Conservation (phyloP, 331 rosid genomes). For the Malus hybrid region DNA sequence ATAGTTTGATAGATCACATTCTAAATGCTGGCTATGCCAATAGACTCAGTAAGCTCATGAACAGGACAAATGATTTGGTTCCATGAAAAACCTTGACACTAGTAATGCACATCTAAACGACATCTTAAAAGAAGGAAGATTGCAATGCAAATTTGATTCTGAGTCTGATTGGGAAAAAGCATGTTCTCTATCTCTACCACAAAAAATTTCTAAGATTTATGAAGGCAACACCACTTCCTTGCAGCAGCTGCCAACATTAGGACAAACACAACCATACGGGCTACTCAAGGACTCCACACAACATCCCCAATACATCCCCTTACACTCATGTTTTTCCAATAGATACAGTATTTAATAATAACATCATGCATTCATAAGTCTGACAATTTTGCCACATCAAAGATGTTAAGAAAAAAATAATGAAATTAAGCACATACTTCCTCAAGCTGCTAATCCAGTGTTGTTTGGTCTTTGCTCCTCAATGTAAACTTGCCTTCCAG, state of each 20-base stretch:
- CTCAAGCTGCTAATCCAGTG: constrained; percentile 39
- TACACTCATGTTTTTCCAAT: neutral
- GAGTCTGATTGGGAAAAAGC: neutral
- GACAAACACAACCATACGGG: neutral
- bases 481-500: constrained; percentile 79
- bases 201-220: neutral
- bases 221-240: neutral
- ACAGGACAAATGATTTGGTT: neutral
- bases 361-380: neutral
- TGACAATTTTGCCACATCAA: neutral
- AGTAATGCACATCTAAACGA: too few species aligned
- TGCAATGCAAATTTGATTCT: neutral
- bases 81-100: neutral
- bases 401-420: neutral
- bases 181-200: neutral
- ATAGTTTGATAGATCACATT: neutral
- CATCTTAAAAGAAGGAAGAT: too few species aligned
- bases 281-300: neutral
- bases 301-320: neutral
- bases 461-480: constrained; percentile 89
- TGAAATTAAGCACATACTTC: constrained; percentile 53
- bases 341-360: neutral
- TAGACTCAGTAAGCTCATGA: neutral
- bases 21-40: neutral
- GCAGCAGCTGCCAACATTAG: neutral